Percentiles rank a stretch among this genome's conserved stretches.
phyloP scores from a whole-genome alignment of 768 basidiomycete species.

The Mycena galopus region DNA sequence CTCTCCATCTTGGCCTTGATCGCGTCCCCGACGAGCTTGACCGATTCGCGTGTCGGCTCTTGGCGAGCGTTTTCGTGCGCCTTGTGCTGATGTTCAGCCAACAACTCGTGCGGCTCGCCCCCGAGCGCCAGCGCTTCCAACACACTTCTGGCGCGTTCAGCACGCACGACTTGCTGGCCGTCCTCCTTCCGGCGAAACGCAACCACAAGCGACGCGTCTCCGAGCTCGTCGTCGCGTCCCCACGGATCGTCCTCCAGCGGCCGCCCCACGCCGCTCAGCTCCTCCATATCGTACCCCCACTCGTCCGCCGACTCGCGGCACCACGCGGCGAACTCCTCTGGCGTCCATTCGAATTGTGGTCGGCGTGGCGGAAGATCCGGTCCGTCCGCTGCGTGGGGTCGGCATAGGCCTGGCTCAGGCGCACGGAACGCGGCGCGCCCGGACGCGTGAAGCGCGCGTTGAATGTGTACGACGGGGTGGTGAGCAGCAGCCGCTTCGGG shows the following conservation, averaged over 20 bases:
- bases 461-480: constrained; percentile 89
- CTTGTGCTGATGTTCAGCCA: constrained; percentile 62
- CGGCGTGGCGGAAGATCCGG: constrained; percentile 82
- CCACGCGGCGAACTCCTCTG: constrained; percentile 77
- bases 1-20: constrained; percentile 69
- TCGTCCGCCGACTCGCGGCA: constrained; percentile 66
- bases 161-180: constrained; percentile 48
- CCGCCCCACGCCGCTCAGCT: constrained; percentile 67
- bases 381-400: constrained; percentile 85
- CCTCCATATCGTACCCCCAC: constrained; percentile 81
- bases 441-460: constrained; percentile 81
- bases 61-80: constrained; percentile 63
- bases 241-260: constrained; percentile 74
- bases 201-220: constrained; percentile 78
- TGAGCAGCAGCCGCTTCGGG: constrained; percentile 80
- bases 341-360: constrained; percentile 93
- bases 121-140: constrained; percentile 44
- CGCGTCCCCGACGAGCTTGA: constrained; percentile 61
- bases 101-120: constrained; percentile 57
- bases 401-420: constrained; percentile 59
- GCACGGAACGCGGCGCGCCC: constrained; percentile 54
- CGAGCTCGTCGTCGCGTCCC: constrained; percentile 74
- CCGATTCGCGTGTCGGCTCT: constrained; percentile 47
- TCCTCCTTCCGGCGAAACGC: constrained; percentile 59
- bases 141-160: constrained; percentile 52